These are phyloP conservation scores for Penicillium taxi DNA, from an alignment of 495 filamentous ascomycete species.

Conservation along the genomic window DNA sequence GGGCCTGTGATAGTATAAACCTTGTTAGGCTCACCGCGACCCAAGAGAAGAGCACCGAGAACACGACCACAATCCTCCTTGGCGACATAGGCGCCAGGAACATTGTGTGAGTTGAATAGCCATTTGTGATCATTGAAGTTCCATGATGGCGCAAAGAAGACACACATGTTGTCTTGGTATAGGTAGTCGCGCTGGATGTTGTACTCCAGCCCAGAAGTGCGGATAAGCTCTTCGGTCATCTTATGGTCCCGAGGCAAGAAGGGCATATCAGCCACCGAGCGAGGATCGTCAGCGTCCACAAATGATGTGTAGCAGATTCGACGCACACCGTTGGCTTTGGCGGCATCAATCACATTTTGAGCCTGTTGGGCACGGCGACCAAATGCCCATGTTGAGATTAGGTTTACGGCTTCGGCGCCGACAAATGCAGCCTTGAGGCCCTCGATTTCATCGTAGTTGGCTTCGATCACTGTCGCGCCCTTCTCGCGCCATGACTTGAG, in stretches of 20 bases:
- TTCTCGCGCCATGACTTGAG: no score
- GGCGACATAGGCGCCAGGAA: constrained; percentile 1
- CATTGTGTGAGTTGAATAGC: not conserved
- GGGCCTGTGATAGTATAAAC: constrained; percentile 1
- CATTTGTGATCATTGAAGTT: not conserved
- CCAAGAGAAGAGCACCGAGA: not conserved
- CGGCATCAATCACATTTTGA: constrained; percentile 1
- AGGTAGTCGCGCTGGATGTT: constrained; percentile 3
- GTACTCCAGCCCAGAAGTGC: not conserved
- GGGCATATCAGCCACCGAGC: not conserved
- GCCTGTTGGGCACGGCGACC: constrained; percentile 3
- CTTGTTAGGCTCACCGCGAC: not conserved
- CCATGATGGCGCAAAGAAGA: constrained; percentile 2
- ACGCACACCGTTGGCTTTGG: not conserved
- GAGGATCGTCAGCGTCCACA: not conserved
- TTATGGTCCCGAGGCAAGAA: constrained; percentile 3
- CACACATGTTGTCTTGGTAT: constrained; percentile 1
- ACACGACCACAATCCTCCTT: not conserved
- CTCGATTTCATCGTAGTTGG: no score
- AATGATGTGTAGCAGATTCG: constrained; percentile 4
- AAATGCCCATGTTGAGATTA: constrained; percentile 3
- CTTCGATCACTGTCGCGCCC: no score
- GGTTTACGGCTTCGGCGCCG: constrained; percentile 2
- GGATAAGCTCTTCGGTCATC: not conserved
- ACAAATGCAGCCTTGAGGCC: not conserved